Evolutionary conservation across 2,329 filamentous ascomycete species (phyloP), one percentile per base, ranked within the genome.

Genomic region (Stachybotrys elegans): DNA sequence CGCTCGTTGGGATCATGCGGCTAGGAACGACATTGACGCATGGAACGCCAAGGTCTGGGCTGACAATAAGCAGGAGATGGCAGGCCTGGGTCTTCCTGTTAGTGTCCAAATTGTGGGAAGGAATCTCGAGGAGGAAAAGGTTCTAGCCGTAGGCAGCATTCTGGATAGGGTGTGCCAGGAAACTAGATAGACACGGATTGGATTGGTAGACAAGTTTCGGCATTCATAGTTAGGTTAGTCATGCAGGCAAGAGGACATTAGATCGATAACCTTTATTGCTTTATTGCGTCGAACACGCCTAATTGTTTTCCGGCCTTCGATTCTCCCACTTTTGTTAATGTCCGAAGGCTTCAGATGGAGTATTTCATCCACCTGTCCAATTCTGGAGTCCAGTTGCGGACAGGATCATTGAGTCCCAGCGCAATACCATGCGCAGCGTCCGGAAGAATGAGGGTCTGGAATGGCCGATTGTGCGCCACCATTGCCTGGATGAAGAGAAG

Each of bases 91-190:
- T 11, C 25, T 29, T 41, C 76, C 76, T 0, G 66, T 81, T 7
- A 71, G 71, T 3, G 47, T 81, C 23, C 76, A 81, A 56, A 62
- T 81, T 38, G 17, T 5, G 6, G 16, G 2, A 2, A 32, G 31
- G 14, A 4, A 4, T 20, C 17, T 3, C 4, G 4, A 5, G 1
- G 2, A 2, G 17, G 20, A 43, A 21, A 39, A 22, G 31, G 31
- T 34, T 34, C 31, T 34, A 16, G 31, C 31, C 3, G 31, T 34
- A 16, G 31, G 31, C 7, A 9, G 19, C 8, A 8, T 34, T 14
- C 31, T 34, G n/a, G 31, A 34, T 16, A 16, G 9, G n/a, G 20
- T 39, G 5, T 39, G n/a, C n/a, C n/a, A n/a, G n/a, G n/a, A n/a
- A n/a, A n/a, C n/a, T n/a, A n/a, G n/a, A n/a, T n/a, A n/a, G n/a